Evolutionary conservation across 2,329 filamentous ascomycete species (phyloP), one percentile per base, ranked within the genome.

Genomic region (Teratosphaeria pseudoeucalypti): DNA sequence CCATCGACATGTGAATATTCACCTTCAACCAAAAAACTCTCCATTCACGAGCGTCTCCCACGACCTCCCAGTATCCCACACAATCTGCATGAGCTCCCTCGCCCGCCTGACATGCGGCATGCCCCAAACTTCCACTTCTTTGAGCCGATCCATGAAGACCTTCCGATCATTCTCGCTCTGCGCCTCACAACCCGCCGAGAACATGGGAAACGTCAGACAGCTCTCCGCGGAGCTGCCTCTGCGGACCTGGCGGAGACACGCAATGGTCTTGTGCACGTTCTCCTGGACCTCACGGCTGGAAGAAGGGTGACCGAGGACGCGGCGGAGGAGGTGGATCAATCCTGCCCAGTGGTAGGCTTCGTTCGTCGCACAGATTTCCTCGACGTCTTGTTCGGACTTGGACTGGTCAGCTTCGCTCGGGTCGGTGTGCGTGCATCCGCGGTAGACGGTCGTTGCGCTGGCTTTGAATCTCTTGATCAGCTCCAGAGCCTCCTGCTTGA

Each of bases 261-360:
- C 75, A 32, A 89, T 76, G 54, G 92, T 87, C 62, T 83, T 80
- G 43, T 77, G 72, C 5, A 92, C 83, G 0, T 83, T 82, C 11
- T 77, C 74, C 65, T 85, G 84, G 0, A 94, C 86, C 26, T 84
- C 79, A 0, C 75, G 70, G 62, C 89, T 82, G 1, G 73, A 72
- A 0, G 82, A 77, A 0, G 80, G 76, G 54, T 83, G 84, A 3
- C 84, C 84, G 14, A 92, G 76, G 0, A 92, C 85, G 16, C 90
- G 83, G 12, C 89, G 84, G 61, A 89, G 82, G 9, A 94, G 79
- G 68, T 94, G 88, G 3, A 92, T 82, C 11, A 91, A 76, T 0
- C 86, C 89, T 0, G 89, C 87, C 81, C 85, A 90, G 69, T 92
- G 89, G 72, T 89, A 92, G 2, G 88, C 85, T 67, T 87, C 82